Evolutionary conservation across 306 rosid genomes (phyloP).

Genomic region (Erythrophleum fordii): DNA sequence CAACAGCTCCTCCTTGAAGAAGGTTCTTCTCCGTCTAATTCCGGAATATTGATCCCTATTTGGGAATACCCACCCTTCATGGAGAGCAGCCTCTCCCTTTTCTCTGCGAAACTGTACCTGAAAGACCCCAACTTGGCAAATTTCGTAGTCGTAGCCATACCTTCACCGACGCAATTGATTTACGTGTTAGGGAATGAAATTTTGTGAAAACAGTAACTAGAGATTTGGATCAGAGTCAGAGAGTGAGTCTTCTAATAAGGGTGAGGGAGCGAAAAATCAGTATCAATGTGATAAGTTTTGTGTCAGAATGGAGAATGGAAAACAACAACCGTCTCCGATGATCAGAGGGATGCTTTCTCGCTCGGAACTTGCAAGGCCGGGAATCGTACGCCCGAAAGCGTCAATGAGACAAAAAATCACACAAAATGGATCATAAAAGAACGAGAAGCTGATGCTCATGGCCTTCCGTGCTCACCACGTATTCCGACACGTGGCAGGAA

Average conservation of each 20-base stretch:
- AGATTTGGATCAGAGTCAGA: neutral
- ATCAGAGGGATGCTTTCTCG: neutral
- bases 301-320: neutral
- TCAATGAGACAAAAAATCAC: neutral
- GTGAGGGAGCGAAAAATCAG: neutral
- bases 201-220: neutral
- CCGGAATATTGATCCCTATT: slow-evolving; percentile 44
- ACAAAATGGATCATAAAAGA: neutral
- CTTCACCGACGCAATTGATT: neutral
- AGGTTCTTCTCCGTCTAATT: slow-evolving; percentile 33
- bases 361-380: neutral
- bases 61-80: slow-evolving; percentile 50
- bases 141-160: slow-evolving; percentile 46
- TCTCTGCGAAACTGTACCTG: slow-evolving; percentile 62
- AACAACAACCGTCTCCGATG: neutral
- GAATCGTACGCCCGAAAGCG: neutral
- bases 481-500: neutral
- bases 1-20: slow-evolving; percentile 27
- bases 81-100: slow-evolving; percentile 66
- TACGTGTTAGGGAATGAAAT: neutral
- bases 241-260: neutral
- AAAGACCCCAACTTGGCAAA: slow-evolving; percentile 64
- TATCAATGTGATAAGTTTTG: neutral
- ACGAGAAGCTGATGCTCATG: neutral
- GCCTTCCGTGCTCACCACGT: neutral